Evolutionary conservation across 805 yeast genomes (phyloP), one percentile per base, ranked within the genome.

Genomic region (Candida xiaguanensis): DNA sequence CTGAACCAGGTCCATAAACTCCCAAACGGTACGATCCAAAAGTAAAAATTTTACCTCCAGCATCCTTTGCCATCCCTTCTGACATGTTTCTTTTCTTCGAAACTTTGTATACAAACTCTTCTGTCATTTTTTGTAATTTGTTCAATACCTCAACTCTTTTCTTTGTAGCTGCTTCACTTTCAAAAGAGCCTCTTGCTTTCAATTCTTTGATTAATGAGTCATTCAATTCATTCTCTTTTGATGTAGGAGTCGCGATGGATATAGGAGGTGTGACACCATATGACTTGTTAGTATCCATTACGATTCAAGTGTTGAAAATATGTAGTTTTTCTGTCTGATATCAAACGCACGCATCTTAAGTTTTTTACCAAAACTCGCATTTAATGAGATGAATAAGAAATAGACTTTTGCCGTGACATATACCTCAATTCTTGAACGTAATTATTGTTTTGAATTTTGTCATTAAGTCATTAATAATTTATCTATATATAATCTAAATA

Each of bases 1-100:
- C 99, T 0, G 95, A 85, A 1, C 99, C 98, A 0, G 98, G 98
- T 0, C 98, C 98, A 64, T 90, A 88, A 11, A 93, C 99, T 3
- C 99, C 99, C 31, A 93, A 65, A 46, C 96, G 72, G 55, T 90
- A 93, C 1, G 97, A 89, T 1, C 99, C 99, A 65, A 77, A 93
- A 0, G 97, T 89, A 58, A 90, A 93, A n/a, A 93, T 79, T 59
- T 93, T 93, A 26, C 99, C 99, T 27, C 99, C 99, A 0, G 98
- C 95, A 61, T 93, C 99, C 40, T 69, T 75, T 0, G 98, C 95
- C 97, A 93, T 89, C 2, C 97, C 96, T 44, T 93, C 98, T 25
- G 89, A 80, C 96, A 93, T 89, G 55, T 91, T 90, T 55, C 85
- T 89, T 45, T 73, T 77, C 47, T 77, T 73, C 3, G 95, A 83